phyloP scores from a whole-genome alignment of 352 stramenopile genomes.

The Paralagenidium karlingii region DNA sequence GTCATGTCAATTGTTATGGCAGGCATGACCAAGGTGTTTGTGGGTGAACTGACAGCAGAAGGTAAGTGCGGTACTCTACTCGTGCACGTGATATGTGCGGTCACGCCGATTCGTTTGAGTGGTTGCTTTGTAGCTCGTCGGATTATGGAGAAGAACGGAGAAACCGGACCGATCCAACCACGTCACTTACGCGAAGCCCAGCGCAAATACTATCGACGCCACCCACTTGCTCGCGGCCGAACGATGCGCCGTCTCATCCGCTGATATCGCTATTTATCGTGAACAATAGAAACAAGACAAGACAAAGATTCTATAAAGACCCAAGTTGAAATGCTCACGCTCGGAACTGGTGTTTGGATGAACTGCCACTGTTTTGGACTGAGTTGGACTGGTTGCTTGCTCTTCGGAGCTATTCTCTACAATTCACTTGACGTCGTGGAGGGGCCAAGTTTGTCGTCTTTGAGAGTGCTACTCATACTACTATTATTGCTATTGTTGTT shows the following conservation, averaged over 20 bases:
- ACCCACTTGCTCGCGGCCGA: constrained; percentile 26
- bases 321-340: too few relatives aligned
- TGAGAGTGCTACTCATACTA: too few relatives aligned
- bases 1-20: constrained; percentile 84
- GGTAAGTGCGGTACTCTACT: constrained; percentile 14
- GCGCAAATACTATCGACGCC: constrained; percentile 75
- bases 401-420: too few relatives aligned
- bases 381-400: too few relatives aligned
- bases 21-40: constrained; percentile 79
- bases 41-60: constrained; percentile 67
- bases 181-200: constrained; percentile 66
- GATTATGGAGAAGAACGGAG: constrained; percentile 70
- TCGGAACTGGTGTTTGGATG: too few relatives aligned
- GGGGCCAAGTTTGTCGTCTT: too few relatives aligned
- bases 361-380: too few relatives aligned
- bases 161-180: constrained; percentile 62
- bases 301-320: background rate
- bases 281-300: too few relatives aligned
- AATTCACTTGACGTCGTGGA: too few relatives aligned
- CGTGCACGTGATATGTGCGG: background rate
- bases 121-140: constrained; percentile 26
- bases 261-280: too few relatives aligned
- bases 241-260: constrained; percentile 4
- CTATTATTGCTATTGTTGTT: too few relatives aligned
- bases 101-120: too few relatives aligned